Evolutionary conservation across 2,329 filamentous ascomycete species (phyloP).

Genomic region (Westerdykella sp.): DNA sequence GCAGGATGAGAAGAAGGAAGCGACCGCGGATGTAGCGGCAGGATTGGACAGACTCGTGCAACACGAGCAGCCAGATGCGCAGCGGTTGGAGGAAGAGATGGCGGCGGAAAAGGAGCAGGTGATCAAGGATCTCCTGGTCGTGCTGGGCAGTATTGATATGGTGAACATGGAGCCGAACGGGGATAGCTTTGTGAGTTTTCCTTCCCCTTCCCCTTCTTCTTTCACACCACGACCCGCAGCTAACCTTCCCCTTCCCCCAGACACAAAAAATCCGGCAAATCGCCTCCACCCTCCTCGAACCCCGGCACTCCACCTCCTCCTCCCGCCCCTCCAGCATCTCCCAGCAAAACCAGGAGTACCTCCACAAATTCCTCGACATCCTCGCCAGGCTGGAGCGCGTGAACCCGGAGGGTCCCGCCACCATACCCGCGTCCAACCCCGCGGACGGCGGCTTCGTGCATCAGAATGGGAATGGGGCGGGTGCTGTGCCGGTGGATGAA

Average conservation of each 20-base stretch:
- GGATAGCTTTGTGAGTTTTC: constrained; percentile 53
- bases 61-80: constrained; percentile 17
- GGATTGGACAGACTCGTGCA: constrained; percentile 28
- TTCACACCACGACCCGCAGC: neutral
- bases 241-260: constrained; percentile 30
- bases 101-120: constrained; percentile 72
- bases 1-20: constrained; percentile 21
- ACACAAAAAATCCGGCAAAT: constrained; percentile 82
- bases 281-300: constrained; percentile 69
- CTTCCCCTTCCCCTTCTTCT: neutral
- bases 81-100: constrained; percentile 58
- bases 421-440: constrained; percentile 17
- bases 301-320: constrained; percentile 22
- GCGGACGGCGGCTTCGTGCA: too few relatives aligned
- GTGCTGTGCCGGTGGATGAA: constrained; percentile 49
- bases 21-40: constrained; percentile 7
- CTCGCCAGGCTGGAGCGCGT: constrained; percentile 67
- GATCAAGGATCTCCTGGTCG: constrained; percentile 68
- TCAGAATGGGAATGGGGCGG: neutral
- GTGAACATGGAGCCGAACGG: constrained; percentile 74
- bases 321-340: constrained; percentile 28
- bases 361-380: constrained; percentile 67
- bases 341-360: constrained; percentile 61
- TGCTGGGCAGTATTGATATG: constrained; percentile 72
- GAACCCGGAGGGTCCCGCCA: constrained; percentile 34